These are phyloP conservation scores for Termitomyces sp. DNA, from an alignment of 1,284 basidiomycete species.

Conservation along the genomic window DNA sequence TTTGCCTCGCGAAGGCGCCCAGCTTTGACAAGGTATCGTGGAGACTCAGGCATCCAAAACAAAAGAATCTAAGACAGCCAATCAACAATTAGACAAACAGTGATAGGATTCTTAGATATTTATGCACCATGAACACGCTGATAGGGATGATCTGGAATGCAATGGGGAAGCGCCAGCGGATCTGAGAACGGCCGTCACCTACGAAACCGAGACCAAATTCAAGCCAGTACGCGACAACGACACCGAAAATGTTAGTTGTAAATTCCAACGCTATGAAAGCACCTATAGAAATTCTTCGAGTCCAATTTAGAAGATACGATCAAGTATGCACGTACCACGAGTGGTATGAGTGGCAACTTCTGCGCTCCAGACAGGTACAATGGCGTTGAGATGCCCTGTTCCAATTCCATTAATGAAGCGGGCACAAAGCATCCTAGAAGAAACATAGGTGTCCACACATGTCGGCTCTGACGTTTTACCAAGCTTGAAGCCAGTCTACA, in stretches of 20 bases:
- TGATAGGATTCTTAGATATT: neutral
- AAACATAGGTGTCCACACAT: neutral
- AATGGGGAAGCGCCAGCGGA: conserved; percentile 36
- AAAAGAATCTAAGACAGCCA: conserved; percentile 23
- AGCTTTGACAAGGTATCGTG: conserved; percentile 51
- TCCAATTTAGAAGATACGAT: neutral
- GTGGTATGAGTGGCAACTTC: conserved; percentile 44
- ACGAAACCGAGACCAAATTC: conserved; percentile 47
- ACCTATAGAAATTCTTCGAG: conserved; percentile 10
- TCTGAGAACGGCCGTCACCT: conserved; percentile 33
- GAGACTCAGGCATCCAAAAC: conserved; percentile 45
- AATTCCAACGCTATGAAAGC: conserved; percentile 32
- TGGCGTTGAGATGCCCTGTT: conserved; percentile 46
- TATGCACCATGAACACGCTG: conserved; percentile 35
- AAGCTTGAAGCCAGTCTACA: neutral
- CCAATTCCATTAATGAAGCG: conserved; percentile 49
- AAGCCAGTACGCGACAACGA: conserved; percentile 51
- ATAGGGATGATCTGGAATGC: conserved; percentile 46
- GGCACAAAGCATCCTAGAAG: conserved; percentile 42
- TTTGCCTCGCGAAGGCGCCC: conserved; percentile 43
- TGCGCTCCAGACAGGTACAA: conserved; percentile 48
- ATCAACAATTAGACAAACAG: conserved; percentile 13
- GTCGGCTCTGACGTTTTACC: neutral
- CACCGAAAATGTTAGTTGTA: conserved; percentile 45
- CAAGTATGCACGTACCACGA: conserved; percentile 24